A percentile compares a stretch with the other conserved stretches of the same genome.
These are phyloP conservation scores for Barnettozyma siamensis DNA, from an alignment of 805 yeast genomes.

Conservation along the genomic window DNA sequence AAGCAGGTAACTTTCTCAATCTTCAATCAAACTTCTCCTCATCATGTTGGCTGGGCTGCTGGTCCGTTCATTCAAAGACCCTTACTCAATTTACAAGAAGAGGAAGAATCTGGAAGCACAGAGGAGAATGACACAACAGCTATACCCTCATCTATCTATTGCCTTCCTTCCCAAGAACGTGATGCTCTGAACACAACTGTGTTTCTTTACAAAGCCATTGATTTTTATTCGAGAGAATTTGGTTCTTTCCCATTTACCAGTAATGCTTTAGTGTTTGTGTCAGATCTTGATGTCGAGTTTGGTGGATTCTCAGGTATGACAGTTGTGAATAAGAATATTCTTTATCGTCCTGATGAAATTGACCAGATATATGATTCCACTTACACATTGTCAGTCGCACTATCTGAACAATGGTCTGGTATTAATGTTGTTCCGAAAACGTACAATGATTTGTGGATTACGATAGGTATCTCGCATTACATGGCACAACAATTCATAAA, in stretches of 20 bases:
- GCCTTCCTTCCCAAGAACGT: constrained; percentile 51
- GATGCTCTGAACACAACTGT: constrained; percentile 67
- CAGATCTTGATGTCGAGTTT: constrained; percentile 42
- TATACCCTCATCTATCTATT: constrained; percentile 57
- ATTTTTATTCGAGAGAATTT: constrained; percentile 77
- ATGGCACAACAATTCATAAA: constrained; percentile 73
- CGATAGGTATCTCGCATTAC: constrained; percentile 75
- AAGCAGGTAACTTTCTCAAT: constrained; percentile 69
- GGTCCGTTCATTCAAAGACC: constrained; percentile 76
- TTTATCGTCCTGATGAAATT: constrained; percentile 68
- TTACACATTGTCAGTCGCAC: constrained; percentile 57
- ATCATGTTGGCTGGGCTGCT: constrained; percentile 90
- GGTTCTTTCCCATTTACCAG: constrained; percentile 91
- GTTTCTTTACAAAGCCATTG: constrained; percentile 72
- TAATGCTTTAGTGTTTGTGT: constrained; percentile 70
- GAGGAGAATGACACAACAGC: constrained; percentile 34
- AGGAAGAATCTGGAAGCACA: constrained; percentile 24
- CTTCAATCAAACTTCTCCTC: constrained; percentile 85
- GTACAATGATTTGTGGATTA: constrained; percentile 83
- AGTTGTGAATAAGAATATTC: constrained; percentile 48
- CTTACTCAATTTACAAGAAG: constrained; percentile 39
- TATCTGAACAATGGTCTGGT: constrained; percentile 92
- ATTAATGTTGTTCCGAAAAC: constrained; percentile 79
- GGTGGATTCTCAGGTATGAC: constrained; percentile 74
- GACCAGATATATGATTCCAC: constrained; percentile 76